Conservation (phyloP, 148 eudicot genomes). For the Rhododendron mucronatum region DNA sequence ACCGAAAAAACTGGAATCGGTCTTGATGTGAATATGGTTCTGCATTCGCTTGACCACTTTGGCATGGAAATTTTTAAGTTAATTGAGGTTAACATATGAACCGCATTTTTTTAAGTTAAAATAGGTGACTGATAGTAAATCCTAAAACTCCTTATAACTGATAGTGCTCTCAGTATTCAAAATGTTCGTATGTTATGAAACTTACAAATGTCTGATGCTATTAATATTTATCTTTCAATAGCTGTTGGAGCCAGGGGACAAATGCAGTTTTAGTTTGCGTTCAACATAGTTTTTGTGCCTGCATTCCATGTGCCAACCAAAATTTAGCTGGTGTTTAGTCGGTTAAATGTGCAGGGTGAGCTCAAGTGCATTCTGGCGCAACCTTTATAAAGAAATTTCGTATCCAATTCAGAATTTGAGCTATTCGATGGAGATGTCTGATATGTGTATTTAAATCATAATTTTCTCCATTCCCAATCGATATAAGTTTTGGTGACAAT, state of each 20-base stretch:
- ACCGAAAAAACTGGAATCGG: background rate
- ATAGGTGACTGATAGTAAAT: background rate
- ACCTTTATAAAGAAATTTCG: background rate
- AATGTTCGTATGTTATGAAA: background rate
- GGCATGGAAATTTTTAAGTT: background rate
- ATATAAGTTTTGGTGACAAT: background rate
- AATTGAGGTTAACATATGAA: no score
- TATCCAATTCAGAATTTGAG: background rate
- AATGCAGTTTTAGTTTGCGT: background rate
- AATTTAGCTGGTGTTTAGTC: background rate
- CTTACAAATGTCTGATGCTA: background rate
- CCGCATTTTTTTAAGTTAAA: background rate
- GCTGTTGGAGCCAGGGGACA: background rate
- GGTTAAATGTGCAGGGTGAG: background rate
- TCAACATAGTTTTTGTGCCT: no score
- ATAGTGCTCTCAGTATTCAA: no score
- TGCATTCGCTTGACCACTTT: background rate
- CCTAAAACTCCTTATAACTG: no score
- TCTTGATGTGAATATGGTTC: background rate
- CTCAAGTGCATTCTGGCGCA: background rate
- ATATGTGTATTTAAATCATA: background rate
- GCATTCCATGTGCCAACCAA: no score
- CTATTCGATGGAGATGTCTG: background rate
- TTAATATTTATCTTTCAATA: no score
- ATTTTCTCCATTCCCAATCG: background rate